phyloP scores from a whole-genome alignment of 2,329 filamentous ascomycete species.

The Zopfia rhizophila region DNA sequence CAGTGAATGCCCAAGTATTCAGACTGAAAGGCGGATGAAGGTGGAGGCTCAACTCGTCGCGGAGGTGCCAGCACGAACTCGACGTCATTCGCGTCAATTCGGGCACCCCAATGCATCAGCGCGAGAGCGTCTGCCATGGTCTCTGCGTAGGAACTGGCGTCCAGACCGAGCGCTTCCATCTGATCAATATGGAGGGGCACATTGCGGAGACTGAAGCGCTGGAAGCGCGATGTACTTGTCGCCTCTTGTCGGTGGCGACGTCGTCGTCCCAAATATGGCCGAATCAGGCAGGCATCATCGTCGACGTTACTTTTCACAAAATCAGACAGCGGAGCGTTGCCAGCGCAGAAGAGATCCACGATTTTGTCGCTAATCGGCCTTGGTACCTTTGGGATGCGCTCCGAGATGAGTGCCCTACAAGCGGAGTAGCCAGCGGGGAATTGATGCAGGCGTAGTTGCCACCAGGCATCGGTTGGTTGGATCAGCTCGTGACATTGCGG shows the following conservation, averaged over 20 bases:
- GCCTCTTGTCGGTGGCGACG: conserved; percentile 9
- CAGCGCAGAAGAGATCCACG: conserved; percentile 25
- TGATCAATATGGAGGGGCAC: conserved; percentile 62
- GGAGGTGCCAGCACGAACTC: conserved; percentile 63
- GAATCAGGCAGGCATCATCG: conserved; percentile 60
- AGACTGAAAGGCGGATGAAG: no score
- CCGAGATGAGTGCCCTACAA: conserved; percentile 20
- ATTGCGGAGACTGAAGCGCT: conserved; percentile 59
- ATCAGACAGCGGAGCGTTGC: conserved; percentile 9
- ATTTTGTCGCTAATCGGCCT: conserved; percentile 21
- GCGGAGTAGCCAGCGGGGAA: conserved; percentile 23
- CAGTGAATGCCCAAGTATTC: conserved; percentile 9
- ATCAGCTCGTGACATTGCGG: conserved; percentile 24
- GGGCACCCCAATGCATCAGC: conserved; percentile 59
- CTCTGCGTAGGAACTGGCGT: conserved; percentile 49
- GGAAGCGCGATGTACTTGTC: conserved; percentile 27
- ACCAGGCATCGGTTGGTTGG: conserved; percentile 20
- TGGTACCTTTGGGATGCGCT: conserved; percentile 24
- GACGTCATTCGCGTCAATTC: conserved; percentile 63
- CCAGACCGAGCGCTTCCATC: conserved; percentile 57
- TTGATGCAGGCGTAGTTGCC: conserved; percentile 7
- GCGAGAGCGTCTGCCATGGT: conserved; percentile 63
- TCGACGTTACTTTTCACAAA: conserved; percentile 27
- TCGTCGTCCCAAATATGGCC: conserved; percentile 60
- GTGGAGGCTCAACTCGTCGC: conserved; percentile 3